Evolutionary conservation across 1,284 basidiomycete species (phyloP), one percentile per base, ranked within the genome.

Genomic region (Puccinia novopanici): DNA sequence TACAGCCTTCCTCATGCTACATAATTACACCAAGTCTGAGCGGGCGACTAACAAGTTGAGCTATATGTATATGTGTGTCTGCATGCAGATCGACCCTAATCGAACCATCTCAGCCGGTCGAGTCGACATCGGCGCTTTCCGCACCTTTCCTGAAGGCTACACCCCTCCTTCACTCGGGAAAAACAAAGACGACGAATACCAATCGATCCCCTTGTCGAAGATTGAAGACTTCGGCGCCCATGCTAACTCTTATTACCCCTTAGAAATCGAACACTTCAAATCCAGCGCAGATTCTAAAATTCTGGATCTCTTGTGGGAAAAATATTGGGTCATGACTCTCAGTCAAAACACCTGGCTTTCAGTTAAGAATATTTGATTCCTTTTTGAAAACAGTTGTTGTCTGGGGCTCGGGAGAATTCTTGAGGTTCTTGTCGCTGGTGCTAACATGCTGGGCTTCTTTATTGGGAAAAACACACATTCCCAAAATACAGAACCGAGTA

Each of bases 221-320:
- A 95, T 98, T 81, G 95, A 97, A 86, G 95, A 98, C 85, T 98
- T 97, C 84, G 96, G 96, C 85, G 96, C 97, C 2, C 96, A 99
- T 85, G 95, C 96, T n/a, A 92, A 93, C 84, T 90, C 93, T 82
- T 99, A 99, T 86, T 99, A 99, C 86, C 92, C 91, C 22, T 89
- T 99, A 30, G 93, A 96, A 65, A 91, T 99, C 30, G 92, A 96
- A 86, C 92, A 97, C 77, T 99, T 98, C 90, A 98, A 96, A 86
- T 92, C 91, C 24, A 90, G 89, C 54, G 87, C 95, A 63, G 96
- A 99, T 84, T 91, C 91, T 27, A 91, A 94, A 83, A 87, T 99
- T 17, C 88, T 99, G 42, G 92, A 92, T 45, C 87, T 95, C 84
- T 87, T 99, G 30, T 99, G 96, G 96, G 98, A 99, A 88, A 98